These are phyloP conservation scores for Casuarina equisetifolia DNA, from an alignment of 306 rosid species.

Conservation along the genomic window DNA sequence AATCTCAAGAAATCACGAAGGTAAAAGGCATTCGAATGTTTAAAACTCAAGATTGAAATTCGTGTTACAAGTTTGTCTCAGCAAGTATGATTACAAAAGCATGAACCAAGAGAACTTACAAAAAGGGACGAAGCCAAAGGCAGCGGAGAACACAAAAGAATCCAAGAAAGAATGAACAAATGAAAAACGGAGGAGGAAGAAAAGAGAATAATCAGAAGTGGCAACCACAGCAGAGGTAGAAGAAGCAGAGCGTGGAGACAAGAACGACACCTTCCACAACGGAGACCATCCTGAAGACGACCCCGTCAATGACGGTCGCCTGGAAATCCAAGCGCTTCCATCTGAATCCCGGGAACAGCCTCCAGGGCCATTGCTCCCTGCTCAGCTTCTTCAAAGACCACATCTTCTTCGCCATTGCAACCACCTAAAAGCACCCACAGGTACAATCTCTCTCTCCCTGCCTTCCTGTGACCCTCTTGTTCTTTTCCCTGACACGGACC, in stretches of 20 bases:
- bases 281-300: constrained; percentile 55
- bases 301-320: constrained; percentile 52
- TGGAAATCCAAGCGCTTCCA: constrained; percentile 55
- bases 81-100: not conserved
- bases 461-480: not conserved
- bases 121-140: not conserved
- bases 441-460: not conserved
- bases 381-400: constrained; percentile 65
- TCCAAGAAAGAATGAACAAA: not conserved
- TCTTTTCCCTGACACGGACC: not conserved
- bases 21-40: not conserved
- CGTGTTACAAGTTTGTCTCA: not conserved
- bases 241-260: constrained; percentile 69
- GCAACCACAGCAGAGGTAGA: constrained; percentile 82
- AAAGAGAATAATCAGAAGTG: constrained; percentile 39
- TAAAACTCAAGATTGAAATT: not conserved
- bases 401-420: constrained; percentile 22
- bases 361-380: constrained; percentile 58
- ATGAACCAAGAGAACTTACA: not conserved
- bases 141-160: not conserved
- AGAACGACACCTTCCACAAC: constrained; percentile 64
- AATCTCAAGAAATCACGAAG: too few species aligned
- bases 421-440: not conserved
- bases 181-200: not conserved
- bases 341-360: constrained; percentile 42